A percentile compares a stretch with the other conserved stretches of the same genome.
Evolutionary conservation across 441 rosid genomes (phyloP).

Genomic region (Breynia disticha): DNA sequence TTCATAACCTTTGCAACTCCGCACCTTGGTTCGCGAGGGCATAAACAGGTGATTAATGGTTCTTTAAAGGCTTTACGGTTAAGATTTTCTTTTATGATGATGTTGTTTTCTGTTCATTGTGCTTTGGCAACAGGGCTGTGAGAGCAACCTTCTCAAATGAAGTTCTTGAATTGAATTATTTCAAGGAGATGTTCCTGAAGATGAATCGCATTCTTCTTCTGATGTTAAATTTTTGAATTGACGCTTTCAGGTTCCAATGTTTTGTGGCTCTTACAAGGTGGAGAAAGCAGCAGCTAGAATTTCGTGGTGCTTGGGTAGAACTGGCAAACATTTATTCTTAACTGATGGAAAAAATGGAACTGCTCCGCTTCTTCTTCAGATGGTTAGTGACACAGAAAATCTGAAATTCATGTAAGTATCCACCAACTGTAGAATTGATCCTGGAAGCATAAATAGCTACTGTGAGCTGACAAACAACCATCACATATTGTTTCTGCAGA

Average conservation of each 20-base stretch:
- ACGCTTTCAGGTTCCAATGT: conserved; percentile 52
- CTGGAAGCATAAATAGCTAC: conserved; percentile 3
- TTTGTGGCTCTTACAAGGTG: conserved; percentile 51
- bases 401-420: conserved; percentile 73
- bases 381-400: conserved; percentile 55
- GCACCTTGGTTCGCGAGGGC: conserved; percentile 87
- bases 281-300: conserved; percentile 50
- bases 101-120: too few relatives aligned
- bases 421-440: not conserved
- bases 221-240: conserved; percentile 9
- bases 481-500: conserved; percentile 30
- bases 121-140: too few relatives aligned
- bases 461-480: conserved; percentile 1
- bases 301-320: conserved; percentile 67
- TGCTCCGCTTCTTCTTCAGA: conserved; percentile 71
- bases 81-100: not conserved
- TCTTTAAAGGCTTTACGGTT: not conserved
- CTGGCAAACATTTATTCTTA: conserved; percentile 75
- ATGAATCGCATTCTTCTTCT: conserved; percentile 5
- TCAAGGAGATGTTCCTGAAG: not conserved
- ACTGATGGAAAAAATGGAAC: conserved; percentile 49
- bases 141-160: too few relatives aligned
- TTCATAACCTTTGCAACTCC: conserved; percentile 85
- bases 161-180: not conserved
- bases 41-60: conserved; percentile 54